Base-by-base conservation (phyloP, 2,329 filamentous ascomycete genomes). In the Fusarium sp. region DNA sequence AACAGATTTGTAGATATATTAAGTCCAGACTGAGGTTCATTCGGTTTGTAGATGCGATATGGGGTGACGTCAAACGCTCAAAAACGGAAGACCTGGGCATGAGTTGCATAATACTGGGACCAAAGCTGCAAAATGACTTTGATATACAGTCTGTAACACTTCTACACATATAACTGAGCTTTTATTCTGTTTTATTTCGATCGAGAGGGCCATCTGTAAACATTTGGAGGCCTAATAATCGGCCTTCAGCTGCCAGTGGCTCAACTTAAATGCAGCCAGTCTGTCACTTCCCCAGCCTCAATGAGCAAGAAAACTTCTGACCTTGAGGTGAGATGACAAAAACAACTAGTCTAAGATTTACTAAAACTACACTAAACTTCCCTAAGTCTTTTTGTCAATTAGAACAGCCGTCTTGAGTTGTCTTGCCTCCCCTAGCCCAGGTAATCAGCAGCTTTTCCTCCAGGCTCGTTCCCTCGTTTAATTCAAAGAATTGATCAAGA, bases 401-500 rank as follows among this genome's bases (percentile, higher is more conserved):
- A 27, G 27, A 27, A 27, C 7, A 27, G 27, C 2, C 27, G 27
- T 27, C 27, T 27, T 27, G 27, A 27, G 27, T 27, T 27, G 6
- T 27, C 27, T 27, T 27, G 27, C 27, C 27, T 27, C 27, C 27
- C 27, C 27, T 27, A 27, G 27, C 27, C 27, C 27, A 17, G 4
- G 15, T 17, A 12, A 20, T 9, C 44, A n/a, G 27, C 4, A 7
- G 5, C 6, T 8, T 18, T 5, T 7, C 22, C 5, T 50, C 15
- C 15, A 14, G 29, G n/a, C n/a, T 33, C 11, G 2, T 5, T 18
- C 5, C 29, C 8, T 1, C 3, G 11, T 22, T 5, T 0, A 18
- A 18, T 7, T 7, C 2, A 0, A 14, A 10, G 0, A 7, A 11
- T 18, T 4, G 13, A 33, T 22, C 5, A 5, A 18, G 0, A 9